These are phyloP conservation scores for Isatis tinctoria DNA, from an alignment of 345 rosid species.

Conservation along the genomic window DNA sequence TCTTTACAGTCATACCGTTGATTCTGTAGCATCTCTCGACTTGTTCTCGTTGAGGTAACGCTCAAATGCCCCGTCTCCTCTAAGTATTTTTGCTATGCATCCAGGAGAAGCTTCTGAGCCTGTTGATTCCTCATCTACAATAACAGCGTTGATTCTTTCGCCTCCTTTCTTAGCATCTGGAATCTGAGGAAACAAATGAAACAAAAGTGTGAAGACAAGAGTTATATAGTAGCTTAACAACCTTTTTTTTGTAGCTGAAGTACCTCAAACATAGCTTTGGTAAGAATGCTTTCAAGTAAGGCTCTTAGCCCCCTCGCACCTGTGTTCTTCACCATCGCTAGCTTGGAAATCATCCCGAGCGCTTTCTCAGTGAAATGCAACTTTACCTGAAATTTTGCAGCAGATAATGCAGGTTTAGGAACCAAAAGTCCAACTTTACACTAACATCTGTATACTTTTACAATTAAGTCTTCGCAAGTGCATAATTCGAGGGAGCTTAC, in stretches of 20 bases:
- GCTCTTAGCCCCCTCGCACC: conserved; percentile 96
- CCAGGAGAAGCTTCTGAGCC: conserved; percentile 54
- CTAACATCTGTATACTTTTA: not conserved
- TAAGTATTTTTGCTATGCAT: conserved; percentile 68
- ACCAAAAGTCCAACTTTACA: not conserved
- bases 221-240: not conserved
- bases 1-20: conserved; percentile 41
- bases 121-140: conserved; percentile 74
- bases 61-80: conserved; percentile 74
- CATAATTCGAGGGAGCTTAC: conserved; percentile 40
- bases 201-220: not conserved
- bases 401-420: not conserved
- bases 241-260: not conserved
- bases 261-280: conserved; percentile 99
- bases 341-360: conserved; percentile 65
- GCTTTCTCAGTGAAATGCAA: conserved; percentile 82
- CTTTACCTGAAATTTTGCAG: conserved; percentile 61
- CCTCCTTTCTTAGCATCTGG: conserved; percentile 68
- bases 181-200: conserved; percentile 51
- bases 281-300: conserved; percentile 79
- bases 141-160: conserved; percentile 72
- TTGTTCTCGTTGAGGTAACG: conserved; percentile 45
- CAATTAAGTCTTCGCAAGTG: conserved; percentile 9
- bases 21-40: conserved; percentile 33
- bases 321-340: conserved; percentile 85